Base-by-base conservation (phyloP, 129 eudicot species). In the Artemisia argyi region DNA sequence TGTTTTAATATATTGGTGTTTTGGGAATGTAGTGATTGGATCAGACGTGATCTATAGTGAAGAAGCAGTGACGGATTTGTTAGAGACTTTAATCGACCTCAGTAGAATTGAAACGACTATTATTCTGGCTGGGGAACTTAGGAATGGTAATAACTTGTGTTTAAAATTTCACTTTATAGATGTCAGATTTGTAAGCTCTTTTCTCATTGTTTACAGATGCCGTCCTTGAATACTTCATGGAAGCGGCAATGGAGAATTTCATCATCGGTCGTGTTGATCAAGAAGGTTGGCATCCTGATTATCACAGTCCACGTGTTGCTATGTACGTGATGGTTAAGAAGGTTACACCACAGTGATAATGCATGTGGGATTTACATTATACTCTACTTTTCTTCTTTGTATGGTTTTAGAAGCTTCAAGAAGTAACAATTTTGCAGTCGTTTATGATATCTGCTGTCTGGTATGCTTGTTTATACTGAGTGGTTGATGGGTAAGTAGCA, bases 1-100 rank as follows among this genome's bases (percentile, higher is more conserved):
- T 54, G 11, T 7, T 39, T 32, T 32, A 16, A 18, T 66, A 70
- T 16, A 32, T 71, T 51, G 2, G 16, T 58, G 9, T n/a, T 62
- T 18, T 61, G 14, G 39, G 49, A 20, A 28, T 65, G 32, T 70
- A 92, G 98, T 93, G 80, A 76, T 89, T 17, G 98, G 98, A 66
- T 93, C 96, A 15, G 98, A 93, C 53, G 98, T 93, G 12, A 83
- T 93, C 26, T 93, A 93, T 56, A 89, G 95, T 11, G 98, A 93
- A 81, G 97, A 78, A 72, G 98, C 95, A 19, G 98, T 93, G 60
- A 68, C 75, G 13, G 98, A 93, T 79, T 75, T 93, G 82, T 61
- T 93, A 46, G 82, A 80, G 35, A 87, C 97, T 24, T 73, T 93
- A 48, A 42, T 76, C 59, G 85, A 81, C 3, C 90, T 93, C 17